Conservation (phyloP, 257 asterid species). For the Gynochthodes officinalis region DNA sequence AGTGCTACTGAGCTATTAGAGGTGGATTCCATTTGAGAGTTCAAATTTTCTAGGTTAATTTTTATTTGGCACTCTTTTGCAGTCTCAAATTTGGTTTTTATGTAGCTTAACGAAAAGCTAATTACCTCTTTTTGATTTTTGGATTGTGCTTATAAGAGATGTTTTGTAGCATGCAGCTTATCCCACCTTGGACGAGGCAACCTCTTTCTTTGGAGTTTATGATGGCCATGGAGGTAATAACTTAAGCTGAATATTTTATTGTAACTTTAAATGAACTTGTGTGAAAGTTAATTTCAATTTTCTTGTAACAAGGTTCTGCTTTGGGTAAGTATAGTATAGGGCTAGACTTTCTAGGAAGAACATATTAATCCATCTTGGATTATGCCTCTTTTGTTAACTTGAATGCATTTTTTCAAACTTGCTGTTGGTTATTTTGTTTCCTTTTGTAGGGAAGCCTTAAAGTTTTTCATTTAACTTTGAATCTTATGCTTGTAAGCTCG, state of each 20-base stretch:
- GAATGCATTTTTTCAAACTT: background rate
- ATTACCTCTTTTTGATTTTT: conserved; percentile 2
- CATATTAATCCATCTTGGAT: background rate
- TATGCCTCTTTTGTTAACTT: background rate
- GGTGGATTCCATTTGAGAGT: background rate
- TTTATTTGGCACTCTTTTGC: background rate
- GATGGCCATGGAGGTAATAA: conserved; percentile 98
- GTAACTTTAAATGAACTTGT: background rate
- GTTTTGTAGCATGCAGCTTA: conserved; percentile 83
- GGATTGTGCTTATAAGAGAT: conserved; percentile 31
- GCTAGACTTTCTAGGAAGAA: background rate
- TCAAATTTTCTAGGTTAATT: background rate
- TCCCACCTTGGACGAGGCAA: conserved; percentile 66
- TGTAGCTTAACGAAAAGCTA: conserved; percentile 8
- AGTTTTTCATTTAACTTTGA: background rate
- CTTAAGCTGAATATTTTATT: background rate
- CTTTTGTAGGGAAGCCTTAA: background rate
- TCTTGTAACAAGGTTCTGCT: background rate
- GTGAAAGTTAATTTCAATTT: background rate
- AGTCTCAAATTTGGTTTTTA: background rate
- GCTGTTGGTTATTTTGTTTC: too few relatives aligned
- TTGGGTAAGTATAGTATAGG: background rate
- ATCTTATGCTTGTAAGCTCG: too few relatives aligned
- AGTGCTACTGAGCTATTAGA: background rate
- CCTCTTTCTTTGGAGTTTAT: conserved; percentile 94